Base-by-base conservation (phyloP, 2,329 filamentous ascomycete species). In the Lizonia empirigonia region DNA sequence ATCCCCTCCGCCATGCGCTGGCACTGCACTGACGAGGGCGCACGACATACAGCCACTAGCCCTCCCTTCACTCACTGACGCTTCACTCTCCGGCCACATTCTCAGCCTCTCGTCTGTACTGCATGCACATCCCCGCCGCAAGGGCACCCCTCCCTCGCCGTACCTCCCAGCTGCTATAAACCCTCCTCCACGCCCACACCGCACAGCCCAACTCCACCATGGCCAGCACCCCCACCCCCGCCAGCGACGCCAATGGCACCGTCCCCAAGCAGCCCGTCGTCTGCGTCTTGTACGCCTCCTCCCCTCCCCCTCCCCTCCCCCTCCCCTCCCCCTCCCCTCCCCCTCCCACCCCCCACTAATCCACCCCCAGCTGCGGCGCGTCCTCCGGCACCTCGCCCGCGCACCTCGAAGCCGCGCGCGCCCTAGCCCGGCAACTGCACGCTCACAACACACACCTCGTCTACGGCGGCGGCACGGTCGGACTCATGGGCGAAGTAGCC, bases 401-500 rank as follows among this genome's bases (percentile, higher is more conserved):
- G 4, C 90, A 97, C 74, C 76, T 95, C 65, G 85, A 86, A 71
- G 86, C 91, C 7, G 94, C 94, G 2, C 87, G 87, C 30, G 76
- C 84, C 23, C 85, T 97, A 12, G 93, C 88, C 46, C 78, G 78
- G 26, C 80, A 82, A 59, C 88, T 97, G 77, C 88, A 91, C 70
- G 80, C 82, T 41, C 82, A 89, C 68, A 86, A 90, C 71, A 91
- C 95, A 65, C 82, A 84, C 8, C 85, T 99, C 34, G 91, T 97
- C 59, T 99, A 97, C 74, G 94, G 94, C 62, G 94, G 94, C 62
- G 94, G 94, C 67, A 97, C 93, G 2, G 85, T 91, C 29, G 94
- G 94, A 8, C 82, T 99, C 36, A 99, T 99, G 94, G 94, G 94
- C 69, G 91, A 97, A 71, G 76, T 97, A 9, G 91, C 94, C 36